Base-by-base conservation (phyloP, 2,329 filamentous ascomycete species). In the Fusarium sp. region DNA sequence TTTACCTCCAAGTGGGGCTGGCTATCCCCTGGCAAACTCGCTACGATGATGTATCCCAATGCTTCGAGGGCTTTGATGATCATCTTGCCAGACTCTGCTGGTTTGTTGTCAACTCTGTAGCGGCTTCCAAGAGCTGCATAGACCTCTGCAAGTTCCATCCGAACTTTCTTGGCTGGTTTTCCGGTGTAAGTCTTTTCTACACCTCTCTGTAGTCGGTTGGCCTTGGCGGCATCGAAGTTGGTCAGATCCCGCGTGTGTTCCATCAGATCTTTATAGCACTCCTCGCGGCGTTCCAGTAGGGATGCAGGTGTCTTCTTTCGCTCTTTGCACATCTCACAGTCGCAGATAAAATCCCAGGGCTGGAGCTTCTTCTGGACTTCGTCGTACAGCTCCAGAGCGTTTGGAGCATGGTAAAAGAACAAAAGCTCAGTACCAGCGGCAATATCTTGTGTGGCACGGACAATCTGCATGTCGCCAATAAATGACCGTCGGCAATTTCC, bases 131-230 rank as follows among this genome's bases (percentile, higher is more conserved):
- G 9, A n/a, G 22, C 22, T 28, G 53, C 41, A 48, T 28, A 54
- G 9, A 6, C 7, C 9, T 7, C 20, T 15, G n/a, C 53, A 37
- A 56, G 37, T 17, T 56, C 54, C 22, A 53, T 28, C 6, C 47
- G 22, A 30, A 43, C 20, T 7, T 33, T 19, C 7, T 35, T 46
- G 3, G 17, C n/a, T 3, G 32, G 17, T 3, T 62, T 59, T 9
- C 30, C 14, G 5, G 13, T 7, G 24, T 75, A 77, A 1, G 71
- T 77, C 8, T 70, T 62, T 11, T 71, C 68, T 2, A 77, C 22
- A 2, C 64, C 41, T 2, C 51, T 58, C 10, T 79, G 11, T 2
- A 76, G 26, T 8, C 43, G 64, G 15, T 22, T 44, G 9, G 59
- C 55, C 26, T 56, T 65, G 14, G 10, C 10, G 6, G 49, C 32